These are phyloP conservation scores for Malania oleifera DNA, from an alignment of 164 flowering plant species.

Conservation along the genomic window DNA sequence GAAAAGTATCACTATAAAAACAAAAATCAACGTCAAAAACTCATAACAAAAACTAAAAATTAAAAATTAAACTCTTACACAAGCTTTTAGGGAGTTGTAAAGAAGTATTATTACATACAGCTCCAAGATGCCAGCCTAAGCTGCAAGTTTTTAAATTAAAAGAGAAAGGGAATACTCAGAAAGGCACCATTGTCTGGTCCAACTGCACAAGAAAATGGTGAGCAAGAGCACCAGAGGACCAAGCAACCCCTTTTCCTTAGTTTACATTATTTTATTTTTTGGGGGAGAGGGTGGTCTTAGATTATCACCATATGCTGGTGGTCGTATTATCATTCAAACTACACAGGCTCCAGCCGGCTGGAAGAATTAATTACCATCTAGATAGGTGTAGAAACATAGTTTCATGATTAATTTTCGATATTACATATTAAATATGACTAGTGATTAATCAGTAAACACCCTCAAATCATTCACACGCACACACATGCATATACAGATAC, in stretches of 20 bases:
- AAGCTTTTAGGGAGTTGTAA: background rate
- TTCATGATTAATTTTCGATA: too few relatives aligned
- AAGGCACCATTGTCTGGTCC: constrained; percentile 5
- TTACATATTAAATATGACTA: background rate
- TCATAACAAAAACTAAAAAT: too few relatives aligned
- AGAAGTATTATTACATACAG: background rate
- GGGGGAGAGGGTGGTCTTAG: too few relatives aligned
- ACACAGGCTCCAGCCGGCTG: too few relatives aligned
- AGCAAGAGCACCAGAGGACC: constrained; percentile 3
- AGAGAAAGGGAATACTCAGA: constrained; percentile 5
- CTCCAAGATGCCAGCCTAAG: constrained; percentile 3
- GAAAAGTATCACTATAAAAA: too few relatives aligned
- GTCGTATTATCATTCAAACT: too few relatives aligned
- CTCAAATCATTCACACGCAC: constrained; percentile 4
- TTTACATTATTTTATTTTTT: background rate
- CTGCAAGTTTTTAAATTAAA: background rate
- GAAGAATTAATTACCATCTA: too few relatives aligned
- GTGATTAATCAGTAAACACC: too few relatives aligned
- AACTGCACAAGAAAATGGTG: constrained; percentile 5
- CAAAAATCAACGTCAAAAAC: too few relatives aligned
- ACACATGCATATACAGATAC: background rate
- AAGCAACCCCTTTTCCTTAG: background rate
- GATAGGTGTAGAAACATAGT: too few relatives aligned
- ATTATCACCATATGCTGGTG: too few relatives aligned
- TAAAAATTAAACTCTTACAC: too few relatives aligned